Conservation (phyloP, 2,329 filamentous ascomycete species). For the Colletotrichum euphorbiae region DNA sequence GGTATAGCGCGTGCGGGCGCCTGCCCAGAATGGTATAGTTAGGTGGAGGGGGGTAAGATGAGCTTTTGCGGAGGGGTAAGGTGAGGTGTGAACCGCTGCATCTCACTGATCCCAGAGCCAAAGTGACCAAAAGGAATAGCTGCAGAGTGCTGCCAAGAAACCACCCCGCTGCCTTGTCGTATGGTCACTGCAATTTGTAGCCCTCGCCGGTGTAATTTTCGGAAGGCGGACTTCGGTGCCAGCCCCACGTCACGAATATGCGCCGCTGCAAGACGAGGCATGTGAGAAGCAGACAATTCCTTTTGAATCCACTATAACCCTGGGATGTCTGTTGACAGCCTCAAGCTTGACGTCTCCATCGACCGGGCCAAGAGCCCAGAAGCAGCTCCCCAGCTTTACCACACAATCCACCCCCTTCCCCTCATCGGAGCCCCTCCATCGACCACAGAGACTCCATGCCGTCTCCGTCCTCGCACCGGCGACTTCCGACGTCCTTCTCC, state of each 20-base stretch:
- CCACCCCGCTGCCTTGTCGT: constrained; percentile 5
- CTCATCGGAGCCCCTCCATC: constrained; percentile 33
- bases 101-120: no score
- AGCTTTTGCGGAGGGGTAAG: no score
- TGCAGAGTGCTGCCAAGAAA: constrained; percentile 11
- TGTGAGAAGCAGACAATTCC: constrained; percentile 20
- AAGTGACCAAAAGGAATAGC: constrained; percentile 10
- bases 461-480: constrained; percentile 36
- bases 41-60: no score
- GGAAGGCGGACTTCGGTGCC: constrained; percentile 2
- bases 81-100: no score
- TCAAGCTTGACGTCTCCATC: not conserved
- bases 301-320: not conserved
- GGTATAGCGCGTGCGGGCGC: no score
- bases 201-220: constrained; percentile 21
- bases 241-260: constrained; percentile 17
- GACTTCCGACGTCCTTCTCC: constrained; percentile 42
- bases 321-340: not conserved
- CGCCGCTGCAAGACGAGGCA: not conserved
- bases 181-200: constrained; percentile 13
- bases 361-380: constrained; percentile 35
- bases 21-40: no score
- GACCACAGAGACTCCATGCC: constrained; percentile 42
- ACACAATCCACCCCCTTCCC: constrained; percentile 24
- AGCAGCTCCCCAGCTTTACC: constrained; percentile 24